Evolutionary conservation across 208 protist species (phyloP), one percentile per base, ranked within the genome.

Genomic region (Trypanosoma congolense): DNA sequence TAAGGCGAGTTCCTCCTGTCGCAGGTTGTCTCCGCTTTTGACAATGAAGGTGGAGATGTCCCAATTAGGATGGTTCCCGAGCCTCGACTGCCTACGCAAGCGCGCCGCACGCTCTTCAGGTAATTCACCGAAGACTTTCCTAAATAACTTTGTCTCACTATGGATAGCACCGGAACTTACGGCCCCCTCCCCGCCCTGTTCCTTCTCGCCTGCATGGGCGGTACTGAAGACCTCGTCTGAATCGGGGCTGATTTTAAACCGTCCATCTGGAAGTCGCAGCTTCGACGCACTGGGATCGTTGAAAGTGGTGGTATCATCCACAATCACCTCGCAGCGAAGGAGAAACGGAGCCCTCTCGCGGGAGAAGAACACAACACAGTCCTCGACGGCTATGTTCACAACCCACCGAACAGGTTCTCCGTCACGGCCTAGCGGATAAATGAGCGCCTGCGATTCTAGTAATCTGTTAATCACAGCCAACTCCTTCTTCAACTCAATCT

Each of bases 1-100:
- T 48, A 96, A 59, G 8, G 92, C 90, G 24, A 97, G 78, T 70
- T 90, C 83, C 75, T 97, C 92, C 63, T 97, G 94, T 48, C 92
- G 79, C 41, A 97, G 64, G 58, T 97, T 90, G 47, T 97, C 94
- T 2, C 89, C 90, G 0, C 74, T 77, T 73, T 97, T 97, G 4
- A 97, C 80, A 36, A 97, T 93, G 61, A 96, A 73, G 28, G 81
- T 73, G 21, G 42, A 64, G 48, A 95, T 73, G 28, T 55, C 73
- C 94, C 92, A 97, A 51, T 90, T 87, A 21, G 85, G 87, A 52
- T 92, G 85, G 4, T 51, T 70, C 2, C 90, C 89, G 79, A 80
- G 95, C 21, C 66, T 48, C 16, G 93, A 96, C 22, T 62, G 35
- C 31, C 50, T 24, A 1, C 83, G 75, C 35, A 95, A 62, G 0